Evolutionary conservation across 805 yeast species (phyloP).

Genomic region (Starmerella kuoi): DNA sequence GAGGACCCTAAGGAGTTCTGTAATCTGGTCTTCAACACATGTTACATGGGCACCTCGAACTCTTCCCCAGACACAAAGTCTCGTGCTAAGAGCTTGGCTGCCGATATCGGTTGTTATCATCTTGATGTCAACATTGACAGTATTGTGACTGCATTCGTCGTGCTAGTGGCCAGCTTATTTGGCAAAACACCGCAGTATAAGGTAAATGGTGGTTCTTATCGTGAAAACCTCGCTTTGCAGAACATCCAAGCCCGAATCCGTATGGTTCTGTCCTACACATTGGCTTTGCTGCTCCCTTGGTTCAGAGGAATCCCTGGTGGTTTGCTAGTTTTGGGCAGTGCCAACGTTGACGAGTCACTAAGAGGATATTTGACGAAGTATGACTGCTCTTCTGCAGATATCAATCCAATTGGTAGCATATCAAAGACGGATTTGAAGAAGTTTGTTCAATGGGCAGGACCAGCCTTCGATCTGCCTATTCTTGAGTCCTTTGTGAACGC

Average conservation of each 20-base stretch:
- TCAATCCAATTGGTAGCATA: slow-evolving; percentile 97
- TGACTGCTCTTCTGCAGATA: slow-evolving; percentile 94
- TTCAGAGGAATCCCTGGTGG: slow-evolving; percentile 71
- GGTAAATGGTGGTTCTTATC: slow-evolving; percentile 83
- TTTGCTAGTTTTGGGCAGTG: slow-evolving; percentile 81
- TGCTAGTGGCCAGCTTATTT: slow-evolving; percentile 75
- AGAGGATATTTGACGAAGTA: slow-evolving; percentile 93
- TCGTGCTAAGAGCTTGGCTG: slow-evolving; percentile 68
- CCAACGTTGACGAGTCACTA: slow-evolving; percentile 92
- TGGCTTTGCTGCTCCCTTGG: slow-evolving; percentile 95
- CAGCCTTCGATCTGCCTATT: slow-evolving; percentile 61
- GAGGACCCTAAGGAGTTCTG: slow-evolving; percentile 65
- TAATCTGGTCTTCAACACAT: slow-evolving; percentile 64
- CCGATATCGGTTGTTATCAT: slow-evolving; percentile 74
- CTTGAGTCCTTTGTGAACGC: slow-evolving; percentile 72
- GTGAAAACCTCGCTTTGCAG: slow-evolving; percentile 88
- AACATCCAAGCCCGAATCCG: slow-evolving; percentile 92
- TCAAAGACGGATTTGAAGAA: slow-evolving; percentile 84
- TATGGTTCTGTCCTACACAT: slow-evolving; percentile 86
- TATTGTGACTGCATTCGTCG: slow-evolving; percentile 59
- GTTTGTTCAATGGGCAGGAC: slow-evolving; percentile 70
- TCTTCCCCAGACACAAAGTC: slow-evolving; percentile 77
- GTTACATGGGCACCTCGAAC: slow-evolving; percentile 92
- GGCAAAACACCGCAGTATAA: slow-evolving; percentile 82
- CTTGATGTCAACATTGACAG: slow-evolving; percentile 85